Evolutionary conservation across 1,284 basidiomycete species (phyloP).

Genomic region (Termitomyces sp.): DNA sequence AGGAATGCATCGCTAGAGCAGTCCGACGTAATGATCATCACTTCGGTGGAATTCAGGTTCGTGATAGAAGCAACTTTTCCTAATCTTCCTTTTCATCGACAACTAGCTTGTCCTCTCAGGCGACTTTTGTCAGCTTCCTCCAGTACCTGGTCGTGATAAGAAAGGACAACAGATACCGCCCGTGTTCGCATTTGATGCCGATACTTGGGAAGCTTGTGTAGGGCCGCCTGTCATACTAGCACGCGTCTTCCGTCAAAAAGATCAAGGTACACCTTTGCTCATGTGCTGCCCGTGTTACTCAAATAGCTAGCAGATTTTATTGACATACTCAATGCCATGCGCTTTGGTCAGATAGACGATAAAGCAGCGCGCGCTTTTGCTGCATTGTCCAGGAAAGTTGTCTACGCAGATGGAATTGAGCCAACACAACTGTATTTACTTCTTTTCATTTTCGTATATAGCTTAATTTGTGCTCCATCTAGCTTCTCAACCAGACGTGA

Average conservation of each 20-base stretch:
- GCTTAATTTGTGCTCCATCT: constrained; percentile 15
- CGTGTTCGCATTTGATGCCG: constrained; percentile 82
- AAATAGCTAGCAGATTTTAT: constrained; percentile 61
- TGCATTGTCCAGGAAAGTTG: constrained; percentile 50
- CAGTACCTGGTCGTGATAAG: constrained; percentile 52
- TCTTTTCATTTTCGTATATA: background rate
- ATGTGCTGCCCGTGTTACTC: background rate
- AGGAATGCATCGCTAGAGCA: constrained; percentile 54
- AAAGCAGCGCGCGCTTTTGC: constrained; percentile 60
- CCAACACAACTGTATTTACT: constrained; percentile 72
- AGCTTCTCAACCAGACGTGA: constrained; percentile 79
- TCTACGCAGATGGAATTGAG: constrained; percentile 68
- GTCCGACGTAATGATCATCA: constrained; percentile 57
- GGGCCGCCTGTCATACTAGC: constrained; percentile 56
- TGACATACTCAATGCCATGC: constrained; percentile 89
- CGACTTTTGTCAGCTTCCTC: constrained; percentile 93
- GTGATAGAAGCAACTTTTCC: constrained; percentile 13
- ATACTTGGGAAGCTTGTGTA: constrained; percentile 61
- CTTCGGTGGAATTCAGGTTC: constrained; percentile 88
- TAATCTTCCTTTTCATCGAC: background rate
- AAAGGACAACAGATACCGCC: constrained; percentile 35
- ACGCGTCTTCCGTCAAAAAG: constrained; percentile 62
- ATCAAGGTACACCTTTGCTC: constrained; percentile 42
- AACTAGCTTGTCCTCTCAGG: constrained; percentile 77
- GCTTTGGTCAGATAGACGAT: constrained; percentile 66